Percentiles rank a stretch among this genome's conserved stretches.
phyloP scores from a whole-genome alignment of 148 eudicot genomes.

The Bassia scoparia region DNA sequence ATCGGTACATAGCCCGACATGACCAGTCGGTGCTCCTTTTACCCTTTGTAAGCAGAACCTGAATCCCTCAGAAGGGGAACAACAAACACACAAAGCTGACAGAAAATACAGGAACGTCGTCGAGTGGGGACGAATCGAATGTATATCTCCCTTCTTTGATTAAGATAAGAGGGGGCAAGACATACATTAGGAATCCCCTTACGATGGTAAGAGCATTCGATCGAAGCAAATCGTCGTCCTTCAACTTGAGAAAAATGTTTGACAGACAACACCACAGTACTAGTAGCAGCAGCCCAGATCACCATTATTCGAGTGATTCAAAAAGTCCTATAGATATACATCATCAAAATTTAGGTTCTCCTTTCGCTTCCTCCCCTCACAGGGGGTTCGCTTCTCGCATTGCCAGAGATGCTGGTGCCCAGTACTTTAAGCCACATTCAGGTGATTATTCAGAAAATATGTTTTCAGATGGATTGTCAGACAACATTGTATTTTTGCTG shows the following conservation, averaged over 20 bases:
- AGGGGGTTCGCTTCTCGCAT: slow-evolving; percentile 13
- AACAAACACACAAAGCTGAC: slow-evolving; percentile 16
- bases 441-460: background rate
- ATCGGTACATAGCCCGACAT: too few relatives aligned
- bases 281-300: background rate
- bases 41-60: background rate
- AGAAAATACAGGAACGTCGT: background rate
- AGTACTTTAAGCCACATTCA: slow-evolving; percentile 7
- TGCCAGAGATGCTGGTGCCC: slow-evolving; percentile 10
- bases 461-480: background rate
- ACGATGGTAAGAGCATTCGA: slow-evolving; percentile 40
- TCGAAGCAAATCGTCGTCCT: slow-evolving; percentile 32
- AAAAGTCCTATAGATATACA: slow-evolving; percentile 1
- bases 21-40: too few relatives aligned
- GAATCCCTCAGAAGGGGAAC: background rate
- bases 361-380: slow-evolving; percentile 11
- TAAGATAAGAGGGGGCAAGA: slow-evolving; percentile 31
- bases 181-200: slow-evolving; percentile 24
- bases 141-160: slow-evolving; percentile 31
- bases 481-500: background rate
- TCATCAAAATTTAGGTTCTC: background rate
- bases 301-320: background rate
- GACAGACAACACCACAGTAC: slow-evolving; percentile 19
- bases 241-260: slow-evolving; percentile 34
- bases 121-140: background rate